phyloP scores from a whole-genome alignment of 2,329 filamentous ascomycete genomes.

The Stagonosporopsis tanaceti region DNA sequence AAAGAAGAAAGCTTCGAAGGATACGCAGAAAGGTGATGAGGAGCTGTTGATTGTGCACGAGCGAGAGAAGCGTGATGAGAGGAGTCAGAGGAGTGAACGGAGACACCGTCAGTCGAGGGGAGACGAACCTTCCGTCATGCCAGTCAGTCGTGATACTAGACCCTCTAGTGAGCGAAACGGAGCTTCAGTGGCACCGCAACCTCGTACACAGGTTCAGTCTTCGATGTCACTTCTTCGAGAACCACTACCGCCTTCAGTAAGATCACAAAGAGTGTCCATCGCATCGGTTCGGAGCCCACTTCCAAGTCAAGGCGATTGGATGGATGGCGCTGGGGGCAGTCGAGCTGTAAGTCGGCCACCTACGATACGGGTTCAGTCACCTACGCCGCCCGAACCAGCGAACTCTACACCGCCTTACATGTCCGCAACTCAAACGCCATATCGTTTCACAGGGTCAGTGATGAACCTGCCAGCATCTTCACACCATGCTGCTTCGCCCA shows the following conservation, averaged over 20 bases:
- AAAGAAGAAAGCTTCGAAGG: slow-evolving; percentile 8
- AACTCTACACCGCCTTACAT: not conserved
- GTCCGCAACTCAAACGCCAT: not conserved
- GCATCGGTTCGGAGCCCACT: not conserved
- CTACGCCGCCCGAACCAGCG: not conserved
- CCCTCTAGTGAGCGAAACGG: not conserved
- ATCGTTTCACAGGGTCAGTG: not conserved
- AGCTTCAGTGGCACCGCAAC: not conserved
- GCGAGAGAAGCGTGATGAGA: too few species aligned
- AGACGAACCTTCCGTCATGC: not conserved
- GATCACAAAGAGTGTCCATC: not conserved
- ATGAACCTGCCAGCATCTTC: not conserved
- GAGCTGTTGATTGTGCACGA: not conserved
- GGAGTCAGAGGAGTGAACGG: not conserved
- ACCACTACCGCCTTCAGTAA: not conserved
- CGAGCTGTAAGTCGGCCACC: not conserved
- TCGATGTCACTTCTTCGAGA: not conserved
- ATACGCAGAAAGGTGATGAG: not conserved
- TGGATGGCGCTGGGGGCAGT: not conserved
- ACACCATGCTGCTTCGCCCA: not conserved
- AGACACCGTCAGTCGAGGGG: not conserved
- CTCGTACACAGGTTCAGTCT: not conserved
- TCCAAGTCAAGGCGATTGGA: not conserved
- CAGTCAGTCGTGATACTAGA: not conserved
- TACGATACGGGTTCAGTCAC: slow-evolving; percentile 1